Base-by-base conservation (phyloP, 345 rosid species). In the Gossypium thurberi region DNA sequence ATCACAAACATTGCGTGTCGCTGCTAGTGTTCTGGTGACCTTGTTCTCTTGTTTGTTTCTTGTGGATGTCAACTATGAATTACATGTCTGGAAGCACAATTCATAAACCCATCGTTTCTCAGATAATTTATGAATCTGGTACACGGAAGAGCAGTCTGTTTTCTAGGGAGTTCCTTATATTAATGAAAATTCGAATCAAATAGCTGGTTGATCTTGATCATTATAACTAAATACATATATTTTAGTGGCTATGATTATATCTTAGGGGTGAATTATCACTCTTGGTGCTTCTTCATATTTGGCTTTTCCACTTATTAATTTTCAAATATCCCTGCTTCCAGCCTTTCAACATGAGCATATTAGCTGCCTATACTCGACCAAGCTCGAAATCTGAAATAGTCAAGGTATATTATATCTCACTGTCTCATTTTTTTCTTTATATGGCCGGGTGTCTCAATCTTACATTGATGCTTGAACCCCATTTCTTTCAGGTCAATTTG, bases 281-380 rank as follows among this genome's bases (percentile, higher is more conserved):
- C 6, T 47, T 21, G 74, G 23, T n/a, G 18, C 63, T 62, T 75
- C 13, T 60, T 40, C 37, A 18, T 17, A 26, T 25, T 43, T 46
- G 40, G 44, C 42, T 8, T 71, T 52, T 11, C 42, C 37, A 64
- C 51, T 26, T 25, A 26, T 9, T 50, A 14, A 62, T 48, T 25
- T 33, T 44, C 51, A 10, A 65, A 42, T 60, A 25, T 21, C 43
- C 37, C 42, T 70, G 13, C 56, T 1, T 23, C 10, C 84, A 94
- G 98, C 93, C 91, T 72, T 94, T 94, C 84, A 90, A 90, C 84
- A 86, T 92, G 97, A 90, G 97, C 71, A 87, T 92, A 65, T 81
- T 92, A 83, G 95, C 97, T 61, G 94, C 97, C 23, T 87, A 85
- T 50, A 84, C 87, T 33, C 87, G 93, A 63, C 93, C 97, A 1